Evolutionary conservation across 2,329 filamentous ascomycete species (phyloP).

Genomic region (Canariomyces notabilis): DNA sequence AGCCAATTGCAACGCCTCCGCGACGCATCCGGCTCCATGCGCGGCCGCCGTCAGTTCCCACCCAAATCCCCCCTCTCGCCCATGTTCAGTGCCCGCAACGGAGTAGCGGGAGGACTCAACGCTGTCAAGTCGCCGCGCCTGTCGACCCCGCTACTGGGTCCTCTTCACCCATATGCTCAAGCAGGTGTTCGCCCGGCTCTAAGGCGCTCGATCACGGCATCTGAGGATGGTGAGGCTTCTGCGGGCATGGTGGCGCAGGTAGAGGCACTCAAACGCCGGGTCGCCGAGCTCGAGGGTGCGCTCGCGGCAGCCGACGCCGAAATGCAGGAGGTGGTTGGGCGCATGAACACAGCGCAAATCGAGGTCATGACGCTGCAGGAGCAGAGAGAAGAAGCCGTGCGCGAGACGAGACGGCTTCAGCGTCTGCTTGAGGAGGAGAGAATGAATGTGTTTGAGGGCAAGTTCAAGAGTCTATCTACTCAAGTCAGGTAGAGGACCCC

Average conservation of each 20-base stretch:
- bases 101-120: slow-evolving; percentile 28
- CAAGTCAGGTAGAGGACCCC: slow-evolving; percentile 13
- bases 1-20: slow-evolving; percentile 71
- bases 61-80: slow-evolving; percentile 59
- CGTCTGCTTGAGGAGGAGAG: slow-evolving; percentile 60
- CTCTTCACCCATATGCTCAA: no score
- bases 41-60: slow-evolving; percentile 46
- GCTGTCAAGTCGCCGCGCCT: slow-evolving; percentile 49
- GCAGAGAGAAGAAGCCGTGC: slow-evolving; percentile 68
- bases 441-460: slow-evolving; percentile 46
- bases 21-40: slow-evolving; percentile 36
- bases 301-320: slow-evolving; percentile 69
- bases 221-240: slow-evolving; percentile 39
- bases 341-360: slow-evolving; percentile 79
- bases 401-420: slow-evolving; percentile 66
- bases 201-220: slow-evolving; percentile 37
- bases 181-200: slow-evolving; percentile 22
- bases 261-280: slow-evolving; percentile 68
- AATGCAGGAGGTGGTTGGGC: slow-evolving; percentile 77
- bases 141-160: slow-evolving; percentile 19
- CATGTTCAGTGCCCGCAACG: slow-evolving; percentile 48
- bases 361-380: slow-evolving; percentile 75
- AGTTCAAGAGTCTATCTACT: slow-evolving; percentile 30
- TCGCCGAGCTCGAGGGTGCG: slow-evolving; percentile 80
- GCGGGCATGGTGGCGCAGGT: slow-evolving; percentile 53